phyloP scores from a whole-genome alignment of 192 early-diverging fungal species.

The Podila horticola region DNA sequence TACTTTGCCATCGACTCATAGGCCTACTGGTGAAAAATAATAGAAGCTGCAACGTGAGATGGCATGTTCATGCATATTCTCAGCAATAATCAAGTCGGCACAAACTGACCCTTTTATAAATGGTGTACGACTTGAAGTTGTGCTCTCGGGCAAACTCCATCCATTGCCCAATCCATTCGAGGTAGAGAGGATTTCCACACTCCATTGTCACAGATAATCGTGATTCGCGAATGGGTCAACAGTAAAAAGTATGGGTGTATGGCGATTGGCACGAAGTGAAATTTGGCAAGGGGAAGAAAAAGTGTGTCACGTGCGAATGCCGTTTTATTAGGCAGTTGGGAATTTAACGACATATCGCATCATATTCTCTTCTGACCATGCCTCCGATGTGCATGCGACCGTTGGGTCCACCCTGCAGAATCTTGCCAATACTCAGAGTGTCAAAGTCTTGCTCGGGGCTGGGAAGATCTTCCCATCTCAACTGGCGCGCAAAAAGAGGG shows the following conservation, averaged over 20 bases:
- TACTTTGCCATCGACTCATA: conserved; percentile 68
- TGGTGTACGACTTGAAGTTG: conserved; percentile 63
- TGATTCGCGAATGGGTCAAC: too few species aligned
- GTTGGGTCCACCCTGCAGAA: conserved; percentile 3
- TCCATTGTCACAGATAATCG: not conserved
- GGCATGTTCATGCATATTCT: too few species aligned
- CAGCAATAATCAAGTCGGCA: too few species aligned
- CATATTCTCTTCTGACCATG: conserved; percentile 45
- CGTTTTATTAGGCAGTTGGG: too few species aligned
- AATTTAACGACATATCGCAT: conserved; percentile 32
- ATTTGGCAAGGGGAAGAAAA: not conserved
- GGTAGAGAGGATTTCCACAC: conserved; percentile 76
- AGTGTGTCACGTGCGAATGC: not conserved
- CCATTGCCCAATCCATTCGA: conserved; percentile 78
- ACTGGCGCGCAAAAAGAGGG: not conserved
- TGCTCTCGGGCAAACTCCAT: conserved; percentile 60
- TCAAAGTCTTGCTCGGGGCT: conserved; percentile 35
- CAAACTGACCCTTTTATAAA: conserved; percentile 62
- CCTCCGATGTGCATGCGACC: conserved; percentile 20
- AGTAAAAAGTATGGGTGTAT: too few species aligned
- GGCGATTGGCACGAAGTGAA: too few species aligned
- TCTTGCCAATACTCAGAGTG: conserved; percentile 24
- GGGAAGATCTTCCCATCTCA: conserved; percentile 37
- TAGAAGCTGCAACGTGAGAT: not conserved
- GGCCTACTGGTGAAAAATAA: conserved; percentile 53